phyloP scores from a whole-genome alignment of 805 yeast genomes.

The Lachancea lanzarotensis region DNA sequence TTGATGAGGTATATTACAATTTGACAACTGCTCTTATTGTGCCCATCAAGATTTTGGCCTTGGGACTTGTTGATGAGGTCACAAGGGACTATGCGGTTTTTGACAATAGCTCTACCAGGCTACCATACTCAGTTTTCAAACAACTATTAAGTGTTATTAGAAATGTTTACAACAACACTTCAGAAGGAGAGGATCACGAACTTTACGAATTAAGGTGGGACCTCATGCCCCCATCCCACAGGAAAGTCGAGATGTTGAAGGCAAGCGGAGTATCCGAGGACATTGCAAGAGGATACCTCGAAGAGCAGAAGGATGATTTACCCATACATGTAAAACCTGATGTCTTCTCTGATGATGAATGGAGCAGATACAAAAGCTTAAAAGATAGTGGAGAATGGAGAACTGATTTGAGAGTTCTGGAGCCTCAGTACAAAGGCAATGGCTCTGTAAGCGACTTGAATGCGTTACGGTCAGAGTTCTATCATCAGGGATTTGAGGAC shows the following conservation, averaged over 20 bases:
- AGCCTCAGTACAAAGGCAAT: conserved; percentile 35
- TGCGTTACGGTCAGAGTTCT: conserved; percentile 34
- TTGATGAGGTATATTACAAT: conserved; percentile 19
- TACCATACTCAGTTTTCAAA: conserved; percentile 39
- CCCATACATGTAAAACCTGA: conserved; percentile 23
- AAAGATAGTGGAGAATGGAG: conserved; percentile 20
- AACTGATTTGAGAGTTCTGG: conserved; percentile 27
- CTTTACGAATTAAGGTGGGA: conserved; percentile 28
- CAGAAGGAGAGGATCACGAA: conserved; percentile 33
- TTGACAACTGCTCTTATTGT: conserved; percentile 20
- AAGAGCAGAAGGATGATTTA: conserved; percentile 31
- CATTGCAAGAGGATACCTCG: conserved; percentile 27
- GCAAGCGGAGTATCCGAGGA: conserved; percentile 29
- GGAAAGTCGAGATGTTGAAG: conserved; percentile 19
- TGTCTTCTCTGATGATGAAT: conserved; percentile 28
- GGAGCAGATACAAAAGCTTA: conserved; percentile 24
- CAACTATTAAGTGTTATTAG: conserved; percentile 41
- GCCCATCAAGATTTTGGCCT: conserved; percentile 19
- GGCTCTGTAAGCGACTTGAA: conserved; percentile 38
- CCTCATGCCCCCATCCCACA: conserved; percentile 21
- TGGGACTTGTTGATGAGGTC: conserved; percentile 21
- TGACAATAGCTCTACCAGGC: conserved; percentile 20
- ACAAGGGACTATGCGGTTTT: conserved; percentile 19
- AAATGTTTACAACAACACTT: conserved; percentile 35
- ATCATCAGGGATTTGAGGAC: conserved; percentile 32